These are phyloP conservation scores for Primulina eburnea DNA, from an alignment of 257 asterid species.

Conservation along the genomic window DNA sequence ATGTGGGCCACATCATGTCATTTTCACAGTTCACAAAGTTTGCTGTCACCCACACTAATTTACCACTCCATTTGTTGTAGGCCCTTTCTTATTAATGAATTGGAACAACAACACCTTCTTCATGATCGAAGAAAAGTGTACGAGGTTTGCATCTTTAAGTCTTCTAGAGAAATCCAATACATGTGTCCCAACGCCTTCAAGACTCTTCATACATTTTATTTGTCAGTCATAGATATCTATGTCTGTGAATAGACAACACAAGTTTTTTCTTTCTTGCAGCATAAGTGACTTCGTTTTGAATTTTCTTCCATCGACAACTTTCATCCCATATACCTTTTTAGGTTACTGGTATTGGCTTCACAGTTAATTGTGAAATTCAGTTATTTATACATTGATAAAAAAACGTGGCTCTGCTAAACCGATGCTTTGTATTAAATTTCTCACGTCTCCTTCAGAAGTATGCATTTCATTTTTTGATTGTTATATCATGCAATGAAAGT, in stretches of 20 bases:
- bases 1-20: constrained; percentile 8
- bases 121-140: constrained; percentile 90
- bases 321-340: background rate
- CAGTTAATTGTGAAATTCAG: background rate
- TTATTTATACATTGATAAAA: background rate
- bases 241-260: background rate
- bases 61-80: constrained; percentile 37
- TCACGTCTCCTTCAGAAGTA: background rate
- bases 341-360: background rate
- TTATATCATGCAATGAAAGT: constrained; percentile 15
- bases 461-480: background rate
- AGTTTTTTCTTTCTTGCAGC: too few relatives aligned
- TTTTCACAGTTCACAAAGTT: constrained; percentile 6
- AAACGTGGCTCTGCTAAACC: background rate
- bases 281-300: too few relatives aligned
- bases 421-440: background rate
- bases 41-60: constrained; percentile 21
- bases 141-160: constrained; percentile 54
- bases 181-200: background rate
- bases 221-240: background rate
- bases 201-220: background rate
- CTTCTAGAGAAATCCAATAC: constrained; percentile 19
- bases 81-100: constrained; percentile 86
- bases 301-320: background rate
- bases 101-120: constrained; percentile 91